phyloP scores from a whole-genome alignment of 805 yeast species.

The Brettanomyces anomalus region DNA sequence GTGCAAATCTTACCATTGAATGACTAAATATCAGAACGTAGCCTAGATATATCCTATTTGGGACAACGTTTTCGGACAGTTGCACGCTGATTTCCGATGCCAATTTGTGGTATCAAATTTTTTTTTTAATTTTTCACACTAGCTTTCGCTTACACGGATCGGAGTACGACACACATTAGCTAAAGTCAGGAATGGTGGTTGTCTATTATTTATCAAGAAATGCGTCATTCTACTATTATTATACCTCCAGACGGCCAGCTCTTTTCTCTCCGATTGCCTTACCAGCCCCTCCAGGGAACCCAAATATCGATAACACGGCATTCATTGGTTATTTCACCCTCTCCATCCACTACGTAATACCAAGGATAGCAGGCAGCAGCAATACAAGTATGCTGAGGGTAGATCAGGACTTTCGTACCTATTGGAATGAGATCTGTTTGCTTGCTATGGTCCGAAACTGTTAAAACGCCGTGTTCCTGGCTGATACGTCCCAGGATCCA shows the following conservation, averaged over 20 bases:
- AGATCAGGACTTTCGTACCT: slow-evolving; percentile 46
- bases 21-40: background rate
- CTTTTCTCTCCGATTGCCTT: too few species aligned
- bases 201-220: too few species aligned
- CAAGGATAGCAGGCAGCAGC: slow-evolving; percentile 54
- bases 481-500: slow-evolving; percentile 61
- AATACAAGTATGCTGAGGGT: slow-evolving; percentile 71
- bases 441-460: slow-evolving; percentile 29
- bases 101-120: background rate
- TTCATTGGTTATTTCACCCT: slow-evolving; percentile 18
- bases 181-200: too few species aligned
- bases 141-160: background rate
- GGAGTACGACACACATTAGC: background rate
- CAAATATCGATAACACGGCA: slow-evolving; percentile 18
- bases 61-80: background rate
- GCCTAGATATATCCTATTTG: background rate
- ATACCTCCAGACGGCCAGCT: too few species aligned
- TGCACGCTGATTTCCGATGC: background rate
- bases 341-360: slow-evolving; percentile 45
- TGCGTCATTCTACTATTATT: too few species aligned
- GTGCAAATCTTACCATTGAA: too few species aligned
- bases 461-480: slow-evolving; percentile 73
- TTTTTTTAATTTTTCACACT: background rate
- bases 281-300: slow-evolving; percentile 18
- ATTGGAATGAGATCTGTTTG: slow-evolving; percentile 34